Percentiles rank a stretch among this genome's conserved stretches.
Evolutionary conservation across 2,329 filamentous ascomycete species (phyloP).

Genomic region (Keithomyces neogunnii): DNA sequence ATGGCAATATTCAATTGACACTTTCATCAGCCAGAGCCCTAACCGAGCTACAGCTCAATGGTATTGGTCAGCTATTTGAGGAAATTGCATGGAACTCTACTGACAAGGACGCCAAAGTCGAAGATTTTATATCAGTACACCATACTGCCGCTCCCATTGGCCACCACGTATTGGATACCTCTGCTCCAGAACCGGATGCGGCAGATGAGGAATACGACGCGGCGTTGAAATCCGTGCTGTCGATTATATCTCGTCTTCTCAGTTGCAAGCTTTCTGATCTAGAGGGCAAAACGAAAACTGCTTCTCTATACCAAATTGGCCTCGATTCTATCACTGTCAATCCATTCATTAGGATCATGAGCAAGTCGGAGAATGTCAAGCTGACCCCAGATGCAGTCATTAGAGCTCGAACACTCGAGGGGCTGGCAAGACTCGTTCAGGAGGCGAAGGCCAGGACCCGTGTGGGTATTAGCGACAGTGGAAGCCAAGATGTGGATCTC

Average conservation of each 20-base stretch:
- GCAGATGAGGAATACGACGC: neutral
- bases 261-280: slow-evolving; percentile 6
- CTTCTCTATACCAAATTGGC: slow-evolving; percentile 13
- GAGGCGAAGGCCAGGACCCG: neutral
- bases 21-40: slow-evolving; percentile 8
- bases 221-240: slow-evolving; percentile 4
- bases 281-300: slow-evolving; percentile 1
- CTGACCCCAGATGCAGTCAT: slow-evolving; percentile 13
- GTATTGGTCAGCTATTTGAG: slow-evolving; percentile 9
- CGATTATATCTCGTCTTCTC: slow-evolving; percentile 7
- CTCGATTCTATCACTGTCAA: slow-evolving; percentile 15
- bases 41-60: neutral
- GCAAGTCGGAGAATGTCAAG: slow-evolving; percentile 6
- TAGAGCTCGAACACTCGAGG: slow-evolving; percentile 14
- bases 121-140: slow-evolving; percentile 6
- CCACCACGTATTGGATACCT: no score
- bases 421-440: slow-evolving; percentile 11
- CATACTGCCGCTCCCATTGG: neutral
- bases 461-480: neutral
- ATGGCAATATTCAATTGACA: slow-evolving; percentile 10
- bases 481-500: neutral
- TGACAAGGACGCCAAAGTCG: slow-evolving; percentile 3
- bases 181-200: neutral
- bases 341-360: slow-evolving; percentile 11
- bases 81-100: slow-evolving; percentile 6